Evolutionary conservation across 768 basidiomycete species (phyloP), one percentile per base, ranked within the genome.

Genomic region (Russula emetica): DNA sequence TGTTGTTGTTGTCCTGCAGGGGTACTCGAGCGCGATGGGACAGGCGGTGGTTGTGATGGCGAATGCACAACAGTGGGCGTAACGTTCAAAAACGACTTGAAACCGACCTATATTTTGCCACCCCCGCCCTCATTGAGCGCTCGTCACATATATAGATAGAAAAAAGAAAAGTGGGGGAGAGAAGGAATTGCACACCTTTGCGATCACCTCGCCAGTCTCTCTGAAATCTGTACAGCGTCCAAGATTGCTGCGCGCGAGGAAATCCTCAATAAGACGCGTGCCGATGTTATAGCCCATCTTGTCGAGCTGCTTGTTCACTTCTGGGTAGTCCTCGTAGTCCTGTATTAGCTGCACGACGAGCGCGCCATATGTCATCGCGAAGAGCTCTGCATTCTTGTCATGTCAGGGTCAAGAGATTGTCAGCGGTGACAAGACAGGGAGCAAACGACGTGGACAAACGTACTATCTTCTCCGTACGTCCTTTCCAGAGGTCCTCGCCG

Each of bases 251-350:
- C 92, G 85, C 26, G 97, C 96, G 53, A 99, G 82, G 71, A 99
- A 97, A 72, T 99, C 97, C 72, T 99, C 97, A 62, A 99, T 97
- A 59, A 99, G 77, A 44, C 97, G 82, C 26, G 88, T 96, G 30
- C 97, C 97, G 63, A 99, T 98, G 73, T 95, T 97, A 76, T 97
- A 98, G 4, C 97, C 97, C 96, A 98, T 98, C 78, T 94, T 96
- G 71, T 99, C 96, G 3, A 99, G 86, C 74, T 99, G 95, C 74
- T 92, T 95, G 75, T 93, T 93, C 66, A 93, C 91, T 73, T 96
- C 93, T 16, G 82, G 82, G 72, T 97, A 98, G 78, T 99, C 95
- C 72, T 99, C 97, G 71, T 98, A 98, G 75, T 99, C 97, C 72
- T 98, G 97, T 66, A 98, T 94, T 66, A 99, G 83, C 77, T 99